Conservation (phyloP, 2,329 filamentous ascomycete species). For the Aspergillus candidus region DNA sequence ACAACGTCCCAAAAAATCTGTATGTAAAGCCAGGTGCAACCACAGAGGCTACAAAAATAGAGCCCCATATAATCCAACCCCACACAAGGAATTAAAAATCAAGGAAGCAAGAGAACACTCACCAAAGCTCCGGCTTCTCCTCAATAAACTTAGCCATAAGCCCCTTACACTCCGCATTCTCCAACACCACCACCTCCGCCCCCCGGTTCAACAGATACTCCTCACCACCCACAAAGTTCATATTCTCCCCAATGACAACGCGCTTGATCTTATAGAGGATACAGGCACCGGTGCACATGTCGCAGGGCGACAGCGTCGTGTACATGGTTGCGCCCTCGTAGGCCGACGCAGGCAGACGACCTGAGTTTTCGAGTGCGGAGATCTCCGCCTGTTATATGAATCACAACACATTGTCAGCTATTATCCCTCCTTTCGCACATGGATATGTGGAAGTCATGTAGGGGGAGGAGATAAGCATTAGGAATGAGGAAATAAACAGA, state of each 20-base stretch:
- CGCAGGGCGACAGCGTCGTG: conserved; percentile 71
- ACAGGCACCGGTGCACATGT: conserved; percentile 76
- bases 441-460: too few species aligned
- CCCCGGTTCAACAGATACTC: conserved; percentile 61
- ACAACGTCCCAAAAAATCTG: too few species aligned
- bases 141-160: conserved; percentile 68
- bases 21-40: background rate
- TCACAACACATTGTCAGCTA: too few species aligned
- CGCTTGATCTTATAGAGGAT: conserved; percentile 67
- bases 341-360: conserved; percentile 61
- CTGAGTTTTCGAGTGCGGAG: conserved; percentile 67
- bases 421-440: too few species aligned
- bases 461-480: background rate
- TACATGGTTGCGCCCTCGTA: conserved; percentile 76
- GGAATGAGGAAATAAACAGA: background rate
- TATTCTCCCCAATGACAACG: conserved; percentile 73
- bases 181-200: conserved; percentile 66
- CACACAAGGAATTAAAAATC: conserved; percentile 1
- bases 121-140: conserved; percentile 68
- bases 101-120: conserved; percentile 21
- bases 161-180: conserved; percentile 58
- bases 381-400: conserved; percentile 58
- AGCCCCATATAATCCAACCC: background rate
- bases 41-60: background rate
- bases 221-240: conserved; percentile 68